Base-by-base conservation (phyloP, 139 green algal genomes). In the Chlorella sp. region DNA sequence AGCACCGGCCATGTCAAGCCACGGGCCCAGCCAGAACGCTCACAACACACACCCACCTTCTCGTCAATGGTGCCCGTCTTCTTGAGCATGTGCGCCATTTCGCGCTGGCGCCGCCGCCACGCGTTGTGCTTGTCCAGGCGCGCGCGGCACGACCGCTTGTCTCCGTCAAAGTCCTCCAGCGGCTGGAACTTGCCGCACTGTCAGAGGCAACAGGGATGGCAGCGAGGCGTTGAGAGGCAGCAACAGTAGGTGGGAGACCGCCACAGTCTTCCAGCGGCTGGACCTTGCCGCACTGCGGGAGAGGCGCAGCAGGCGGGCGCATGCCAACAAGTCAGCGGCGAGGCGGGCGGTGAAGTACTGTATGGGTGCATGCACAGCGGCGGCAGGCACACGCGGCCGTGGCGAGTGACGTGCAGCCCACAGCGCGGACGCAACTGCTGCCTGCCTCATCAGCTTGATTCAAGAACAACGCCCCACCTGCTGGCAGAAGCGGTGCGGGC, bases 91-190 rank as follows among this genome's bases (percentile, higher is more conserved):
- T 86, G 86, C 30, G 69, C 44, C 83, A 90, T 87, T 75, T 90
- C 86, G 67, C 86, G 62, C 85, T 84, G 67, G 44, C 87, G 85
- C 48, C 92, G 84, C 17, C 92, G 86, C 46, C 90, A 84, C 0
- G 88, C 87, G 73, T 96, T 96, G 88, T 96, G 93, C 13, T 92
- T 91, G 82, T 94, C 87, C 69, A 96, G 82, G 64, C 89, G 80
- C 0, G 70, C 76, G 20, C 83, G 80, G 87, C 89, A 92, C 41
- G 80, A 88, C 51, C 85, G 83, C 80, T 92, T 89, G 40, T 88
- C 69, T 28, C 84, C 89, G 26, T 92, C 88, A 62, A 92, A 92
- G 9, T 90, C 89, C 26, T 60, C 51, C 16, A 88, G 24, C 1
- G 72, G 62, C 54, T 91, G 86, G 62, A 89, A 86, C 56, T 81